Evolutionary conservation across 176 grass and related monocot genomes (phyloP).

Genomic region (Chloris gayana): DNA sequence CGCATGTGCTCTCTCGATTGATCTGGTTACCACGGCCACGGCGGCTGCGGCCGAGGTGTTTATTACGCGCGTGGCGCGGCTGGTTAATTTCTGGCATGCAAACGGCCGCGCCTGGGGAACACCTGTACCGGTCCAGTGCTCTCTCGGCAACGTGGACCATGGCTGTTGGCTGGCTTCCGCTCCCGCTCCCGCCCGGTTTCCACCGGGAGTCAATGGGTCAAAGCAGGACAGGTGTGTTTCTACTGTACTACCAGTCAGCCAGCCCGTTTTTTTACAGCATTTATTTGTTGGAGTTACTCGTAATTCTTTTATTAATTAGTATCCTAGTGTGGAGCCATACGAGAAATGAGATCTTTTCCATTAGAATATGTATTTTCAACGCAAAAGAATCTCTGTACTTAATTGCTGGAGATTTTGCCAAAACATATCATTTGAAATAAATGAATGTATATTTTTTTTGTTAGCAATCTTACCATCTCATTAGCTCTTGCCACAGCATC

Average conservation of each 20-base stretch:
- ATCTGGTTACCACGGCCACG: conserved; percentile 18
- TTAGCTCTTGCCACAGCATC: too few relatives aligned
- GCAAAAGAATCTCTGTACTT: too few relatives aligned
- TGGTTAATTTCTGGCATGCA: conserved; percentile 24
- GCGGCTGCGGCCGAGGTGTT: background rate
- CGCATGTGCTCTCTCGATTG: background rate
- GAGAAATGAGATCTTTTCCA: background rate
- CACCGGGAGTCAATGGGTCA: background rate
- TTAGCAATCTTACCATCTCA: too few relatives aligned
- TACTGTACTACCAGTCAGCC: background rate
- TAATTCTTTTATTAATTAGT: background rate
- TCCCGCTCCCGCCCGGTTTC: background rate
- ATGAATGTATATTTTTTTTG: too few relatives aligned
- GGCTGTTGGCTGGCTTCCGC: background rate
- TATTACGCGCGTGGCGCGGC: conserved; percentile 1
- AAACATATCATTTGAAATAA: too few relatives aligned
- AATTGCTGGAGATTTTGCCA: too few relatives aligned
- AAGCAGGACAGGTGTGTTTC: background rate
- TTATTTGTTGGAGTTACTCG: background rate
- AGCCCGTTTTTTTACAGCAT: conserved; percentile 2
- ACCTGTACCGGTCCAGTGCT: conserved; percentile 7
- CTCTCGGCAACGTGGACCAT: conserved; percentile 8
- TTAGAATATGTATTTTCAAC: too few relatives aligned
- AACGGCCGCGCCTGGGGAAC: conserved; percentile 3
- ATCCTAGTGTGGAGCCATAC: background rate